These are phyloP conservation scores for Microglena sp. DNA, from an alignment of 139 green algal species.

Conservation along the genomic window DNA sequence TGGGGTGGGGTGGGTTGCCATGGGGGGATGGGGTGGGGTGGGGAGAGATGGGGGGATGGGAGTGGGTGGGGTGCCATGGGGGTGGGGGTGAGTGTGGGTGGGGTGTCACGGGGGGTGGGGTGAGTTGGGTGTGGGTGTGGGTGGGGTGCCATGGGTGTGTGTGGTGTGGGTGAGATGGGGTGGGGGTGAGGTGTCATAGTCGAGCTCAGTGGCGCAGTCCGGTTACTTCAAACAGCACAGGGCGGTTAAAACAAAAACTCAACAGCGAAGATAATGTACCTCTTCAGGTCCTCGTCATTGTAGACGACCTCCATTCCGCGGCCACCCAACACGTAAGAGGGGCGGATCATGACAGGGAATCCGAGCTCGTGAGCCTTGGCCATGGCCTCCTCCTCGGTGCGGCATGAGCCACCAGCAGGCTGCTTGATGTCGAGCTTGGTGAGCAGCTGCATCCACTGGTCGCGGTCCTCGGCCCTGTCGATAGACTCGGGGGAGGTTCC, in stretches of 20 bases:
- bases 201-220: too few species aligned
- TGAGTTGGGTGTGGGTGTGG: neutral
- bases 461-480: conserved; percentile 93
- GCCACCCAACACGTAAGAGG: conserved; percentile 93
- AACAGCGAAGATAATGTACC: too few species aligned
- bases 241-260: too few species aligned
- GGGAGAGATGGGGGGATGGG: too few species aligned
- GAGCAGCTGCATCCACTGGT: conserved; percentile 75
- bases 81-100: neutral
- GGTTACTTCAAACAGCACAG: too few species aligned
- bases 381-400: conserved; percentile 66
- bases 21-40: too few species aligned
- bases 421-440: conserved; percentile 79
- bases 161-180: neutral
- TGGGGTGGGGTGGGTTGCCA: neutral
- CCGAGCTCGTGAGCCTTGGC: conserved; percentile 66
- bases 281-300: conserved; percentile 69
- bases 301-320: conserved; percentile 98
- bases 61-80: neutral
- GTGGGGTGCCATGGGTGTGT: neutral
- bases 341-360: conserved; percentile 97
- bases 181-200: too few species aligned
- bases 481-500: conserved; percentile 91
- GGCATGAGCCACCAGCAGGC: conserved; percentile 37
- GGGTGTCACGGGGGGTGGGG: too few species aligned